Evolutionary conservation across 106 monocot species (phyloP).

Genomic region (Dioscorea alata): DNA sequence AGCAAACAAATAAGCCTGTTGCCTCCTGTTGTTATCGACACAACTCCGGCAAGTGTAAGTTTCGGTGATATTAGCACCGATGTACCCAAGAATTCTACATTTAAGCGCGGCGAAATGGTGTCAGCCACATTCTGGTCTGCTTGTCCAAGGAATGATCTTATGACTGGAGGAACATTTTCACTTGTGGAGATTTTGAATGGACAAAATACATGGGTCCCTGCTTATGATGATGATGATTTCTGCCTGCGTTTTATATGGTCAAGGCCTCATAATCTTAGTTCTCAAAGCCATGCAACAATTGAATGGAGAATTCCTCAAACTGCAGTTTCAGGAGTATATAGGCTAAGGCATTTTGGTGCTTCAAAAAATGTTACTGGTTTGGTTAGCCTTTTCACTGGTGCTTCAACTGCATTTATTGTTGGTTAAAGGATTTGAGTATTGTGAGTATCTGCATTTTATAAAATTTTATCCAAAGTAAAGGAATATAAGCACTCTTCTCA

Average conservation of each 20-base stretch:
- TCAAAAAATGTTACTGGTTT: slow-evolving; percentile 65
- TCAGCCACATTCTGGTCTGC: slow-evolving; percentile 78
- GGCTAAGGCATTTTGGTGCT: slow-evolving; percentile 80
- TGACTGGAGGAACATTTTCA: slow-evolving; percentile 73
- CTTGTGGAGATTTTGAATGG: slow-evolving; percentile 58
- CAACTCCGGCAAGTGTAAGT: slow-evolving; percentile 42
- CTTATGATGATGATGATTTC: slow-evolving; percentile 84
- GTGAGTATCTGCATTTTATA: no score
- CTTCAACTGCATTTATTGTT: slow-evolving; percentile 49
- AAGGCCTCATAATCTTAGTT: slow-evolving; percentile 51
- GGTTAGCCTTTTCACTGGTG: slow-evolving; percentile 64
- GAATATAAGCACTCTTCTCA: no score
- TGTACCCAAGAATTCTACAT: slow-evolving; percentile 59
- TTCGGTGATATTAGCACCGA: slow-evolving; percentile 69
- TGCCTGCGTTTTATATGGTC: slow-evolving; percentile 76
- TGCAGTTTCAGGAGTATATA: slow-evolving; percentile 49
- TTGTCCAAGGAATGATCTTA: slow-evolving; percentile 81
- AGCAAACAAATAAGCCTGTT: slow-evolving; percentile 70
- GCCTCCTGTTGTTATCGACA: slow-evolving; percentile 46
- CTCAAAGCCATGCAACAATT: slow-evolving; percentile 57
- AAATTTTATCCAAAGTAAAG: no score
- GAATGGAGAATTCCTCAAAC: slow-evolving; percentile 77
- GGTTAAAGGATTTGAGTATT: no score
- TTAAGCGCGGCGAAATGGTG: slow-evolving; percentile 48
- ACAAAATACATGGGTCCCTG: slow-evolving; percentile 44